Percentiles rank a stretch among this genome's conserved stretches.
Conservation (phyloP, 495 filamentous ascomycete species). For the Neohortaea acidophila region DNA sequence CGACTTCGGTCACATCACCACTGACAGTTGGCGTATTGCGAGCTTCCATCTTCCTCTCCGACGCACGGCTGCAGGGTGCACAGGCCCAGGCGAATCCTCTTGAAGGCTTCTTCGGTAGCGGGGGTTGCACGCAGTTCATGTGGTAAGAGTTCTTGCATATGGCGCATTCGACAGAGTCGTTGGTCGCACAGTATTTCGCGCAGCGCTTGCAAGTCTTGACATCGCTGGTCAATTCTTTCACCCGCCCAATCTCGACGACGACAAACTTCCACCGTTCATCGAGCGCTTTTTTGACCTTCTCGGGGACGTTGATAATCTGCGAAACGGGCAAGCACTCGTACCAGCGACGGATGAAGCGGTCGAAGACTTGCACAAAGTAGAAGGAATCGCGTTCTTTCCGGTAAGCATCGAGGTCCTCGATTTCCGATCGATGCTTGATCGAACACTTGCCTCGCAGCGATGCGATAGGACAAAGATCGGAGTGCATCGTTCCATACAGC, state of each 20-base stretch:
- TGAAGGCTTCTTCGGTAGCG: constrained; percentile 87
- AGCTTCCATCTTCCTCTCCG: constrained; percentile 83
- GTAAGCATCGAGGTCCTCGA: constrained; percentile 67
- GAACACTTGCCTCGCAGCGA: constrained; percentile 84
- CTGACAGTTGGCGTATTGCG: constrained; percentile 61
- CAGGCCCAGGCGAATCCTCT: constrained; percentile 98
- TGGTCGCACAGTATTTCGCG: constrained; percentile 74
- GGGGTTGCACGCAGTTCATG: constrained; percentile 93
- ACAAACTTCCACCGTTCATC: constrained; percentile 94
- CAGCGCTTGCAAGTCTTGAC: constrained; percentile 96
- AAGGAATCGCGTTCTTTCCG: constrained; percentile 72
- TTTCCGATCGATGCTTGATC: constrained; percentile 74
- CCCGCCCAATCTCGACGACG: constrained; percentile 74
- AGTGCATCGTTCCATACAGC: constrained; percentile 95
- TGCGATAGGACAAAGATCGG: constrained; percentile 83
- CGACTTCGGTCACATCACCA: constrained; percentile 43
- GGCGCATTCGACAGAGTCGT: constrained; percentile 93
- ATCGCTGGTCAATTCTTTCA: constrained; percentile 89
- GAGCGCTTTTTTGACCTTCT: constrained; percentile 81
- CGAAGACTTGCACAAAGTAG: constrained; percentile 95
- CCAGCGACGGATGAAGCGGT: constrained; percentile 92
- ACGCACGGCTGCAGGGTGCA: constrained; percentile 82
- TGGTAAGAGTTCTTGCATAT: constrained; percentile 91
- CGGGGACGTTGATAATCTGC: constrained; percentile 90
- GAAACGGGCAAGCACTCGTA: constrained; percentile 91